Evolutionary conservation across 257 asterid species (phyloP).

Genomic region (Linderniella brevidens): DNA sequence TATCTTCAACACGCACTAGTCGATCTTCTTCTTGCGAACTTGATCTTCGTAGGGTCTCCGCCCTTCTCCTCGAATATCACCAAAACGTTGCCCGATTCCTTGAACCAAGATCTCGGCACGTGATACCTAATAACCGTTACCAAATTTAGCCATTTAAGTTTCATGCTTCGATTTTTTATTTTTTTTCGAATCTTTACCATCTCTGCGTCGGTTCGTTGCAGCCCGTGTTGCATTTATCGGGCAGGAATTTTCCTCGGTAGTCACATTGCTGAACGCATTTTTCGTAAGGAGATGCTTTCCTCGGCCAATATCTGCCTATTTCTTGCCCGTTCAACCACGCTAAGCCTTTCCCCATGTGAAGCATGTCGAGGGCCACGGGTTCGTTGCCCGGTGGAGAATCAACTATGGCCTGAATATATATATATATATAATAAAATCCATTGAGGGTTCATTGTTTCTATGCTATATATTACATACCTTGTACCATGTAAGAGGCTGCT

Average conservation of each 20-base stretch:
- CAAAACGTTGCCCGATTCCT: conserved; percentile 57
- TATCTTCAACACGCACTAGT: conserved; percentile 24
- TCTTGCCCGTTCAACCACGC: conserved; percentile 93
- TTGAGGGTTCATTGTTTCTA: no score
- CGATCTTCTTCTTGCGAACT: conserved; percentile 41
- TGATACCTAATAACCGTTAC: conserved; percentile 46
- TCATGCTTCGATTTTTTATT: no score
- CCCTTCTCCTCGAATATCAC: conserved; percentile 85
- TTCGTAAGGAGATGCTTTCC: conserved; percentile 51
- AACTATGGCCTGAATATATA: conserved; percentile 37
- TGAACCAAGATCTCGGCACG: conserved; percentile 88
- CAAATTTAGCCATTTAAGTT: no score
- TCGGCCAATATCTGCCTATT: conserved; percentile 83
- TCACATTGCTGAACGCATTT: conserved; percentile 52
- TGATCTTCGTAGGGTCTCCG: conserved; percentile 60
- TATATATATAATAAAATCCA: no score
- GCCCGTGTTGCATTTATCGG: conserved; percentile 70
- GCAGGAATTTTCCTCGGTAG: conserved; percentile 73
- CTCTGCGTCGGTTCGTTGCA: conserved; percentile 86
- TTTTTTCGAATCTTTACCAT: conserved; percentile 33
- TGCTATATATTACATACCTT: conserved; percentile 34
- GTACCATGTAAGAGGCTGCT: conserved; percentile 88
- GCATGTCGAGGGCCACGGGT: conserved; percentile 78
- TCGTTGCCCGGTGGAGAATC: conserved; percentile 72
- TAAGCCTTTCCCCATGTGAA: conserved; percentile 85